A percentile compares a stretch with the other conserved stretches of the same genome.
These are phyloP conservation scores for Haplosporangium sp. DNA, from an alignment of 371 early-diverging fungal species.

Conservation along the genomic window DNA sequence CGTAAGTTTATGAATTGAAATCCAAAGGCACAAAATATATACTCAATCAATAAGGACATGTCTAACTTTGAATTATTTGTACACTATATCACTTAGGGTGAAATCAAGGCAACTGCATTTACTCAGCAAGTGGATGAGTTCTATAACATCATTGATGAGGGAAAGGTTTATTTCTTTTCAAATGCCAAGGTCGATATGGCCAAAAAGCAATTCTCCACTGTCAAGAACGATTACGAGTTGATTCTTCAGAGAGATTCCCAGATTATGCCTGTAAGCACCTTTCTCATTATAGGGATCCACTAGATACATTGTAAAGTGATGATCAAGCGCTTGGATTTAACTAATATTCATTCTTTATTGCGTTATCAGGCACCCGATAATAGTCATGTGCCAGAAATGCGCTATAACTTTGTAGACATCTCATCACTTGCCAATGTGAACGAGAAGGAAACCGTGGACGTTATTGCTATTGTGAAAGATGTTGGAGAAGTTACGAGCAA, in stretches of 20 bases:
- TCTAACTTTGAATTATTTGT: background rate
- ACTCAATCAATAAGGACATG: background rate
- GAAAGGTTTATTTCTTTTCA: conserved; percentile 88
- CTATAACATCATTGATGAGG: conserved; percentile 80
- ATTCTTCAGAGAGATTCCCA: conserved; percentile 77
- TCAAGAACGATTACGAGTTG: conserved; percentile 95
- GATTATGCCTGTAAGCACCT: conserved; percentile 66
- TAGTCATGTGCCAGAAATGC: conserved; percentile 72
- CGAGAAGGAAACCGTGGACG: conserved; percentile 79
- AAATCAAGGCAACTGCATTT: conserved; percentile 93
- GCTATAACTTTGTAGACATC: conserved; percentile 78
- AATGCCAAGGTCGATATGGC: conserved; percentile 88
- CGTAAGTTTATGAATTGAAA: conserved; percentile 56
- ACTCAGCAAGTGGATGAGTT: conserved; percentile 83
- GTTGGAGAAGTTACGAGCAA: conserved; percentile 73
- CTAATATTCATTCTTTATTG: background rate
- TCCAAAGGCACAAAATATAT: background rate
- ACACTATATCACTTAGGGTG: conserved; percentile 68
- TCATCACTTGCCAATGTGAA: conserved; percentile 61
- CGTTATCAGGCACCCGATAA: conserved; percentile 69
- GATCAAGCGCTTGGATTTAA: background rate
- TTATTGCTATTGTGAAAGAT: conserved; percentile 85
- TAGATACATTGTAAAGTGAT: background rate
- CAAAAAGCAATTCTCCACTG: conserved; percentile 84
- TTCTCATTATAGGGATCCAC: background rate